A percentile compares a stretch with the other conserved stretches of the same genome.
phyloP scores from a whole-genome alignment of 306 rosid species.

The Quercus engelmannii region DNA sequence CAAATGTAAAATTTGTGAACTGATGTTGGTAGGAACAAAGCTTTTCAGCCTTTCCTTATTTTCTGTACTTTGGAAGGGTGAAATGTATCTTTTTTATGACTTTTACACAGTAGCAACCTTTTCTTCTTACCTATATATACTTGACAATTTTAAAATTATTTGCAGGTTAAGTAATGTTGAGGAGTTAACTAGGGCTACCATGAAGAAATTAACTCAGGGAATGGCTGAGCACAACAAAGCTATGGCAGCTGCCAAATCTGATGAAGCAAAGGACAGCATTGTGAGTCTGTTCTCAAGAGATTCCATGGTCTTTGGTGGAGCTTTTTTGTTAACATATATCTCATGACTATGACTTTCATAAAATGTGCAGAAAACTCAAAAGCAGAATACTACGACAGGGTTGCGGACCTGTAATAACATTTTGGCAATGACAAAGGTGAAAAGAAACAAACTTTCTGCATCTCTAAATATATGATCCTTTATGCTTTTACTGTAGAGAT shows the following conservation, averaged over 20 bases:
- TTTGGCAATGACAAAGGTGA: constrained; percentile 86
- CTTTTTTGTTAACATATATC: background rate
- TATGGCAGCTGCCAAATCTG: constrained; percentile 91
- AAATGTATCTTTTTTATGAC: background rate
- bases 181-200: constrained; percentile 88
- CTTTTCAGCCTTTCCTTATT: background rate
- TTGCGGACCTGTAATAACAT: constrained; percentile 92
- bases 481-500: background rate
- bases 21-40: too few species aligned
- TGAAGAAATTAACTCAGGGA: constrained; percentile 96
- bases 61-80: background rate
- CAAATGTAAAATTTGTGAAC: background rate
- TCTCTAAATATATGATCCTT: constrained; percentile 1
- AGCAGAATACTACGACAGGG: constrained; percentile 91
- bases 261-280: constrained; percentile 79
- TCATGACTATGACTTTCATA: constrained; percentile 9
- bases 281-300: constrained; percentile 47
- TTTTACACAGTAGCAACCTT: too few species aligned
- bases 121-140: background rate
- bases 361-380: constrained; percentile 73
- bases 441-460: background rate
- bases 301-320: constrained; percentile 8
- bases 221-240: constrained; percentile 92
- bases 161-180: constrained; percentile 76
- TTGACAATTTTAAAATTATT: background rate